Conservation (phyloP, 768 basidiomycete species). For the Suillus placidus region DNA sequence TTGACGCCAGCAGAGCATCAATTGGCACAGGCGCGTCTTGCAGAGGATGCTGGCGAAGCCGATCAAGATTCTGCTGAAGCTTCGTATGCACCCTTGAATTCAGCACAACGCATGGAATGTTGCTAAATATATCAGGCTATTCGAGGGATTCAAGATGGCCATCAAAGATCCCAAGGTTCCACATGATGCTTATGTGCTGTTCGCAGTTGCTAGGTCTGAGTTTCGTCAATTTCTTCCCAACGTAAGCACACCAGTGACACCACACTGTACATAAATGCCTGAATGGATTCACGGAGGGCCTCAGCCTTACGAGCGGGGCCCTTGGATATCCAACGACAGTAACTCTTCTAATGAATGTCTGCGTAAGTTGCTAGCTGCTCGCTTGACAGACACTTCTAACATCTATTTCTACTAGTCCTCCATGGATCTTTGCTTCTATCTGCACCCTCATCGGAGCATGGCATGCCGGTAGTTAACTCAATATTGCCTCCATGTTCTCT, state of each 20-base stretch:
- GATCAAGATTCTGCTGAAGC: constrained; percentile 60
- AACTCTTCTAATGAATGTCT: constrained; percentile 55
- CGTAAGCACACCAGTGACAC: constrained; percentile 41
- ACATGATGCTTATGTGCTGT: constrained; percentile 52
- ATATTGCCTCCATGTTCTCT: background rate
- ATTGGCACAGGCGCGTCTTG: constrained; percentile 66
- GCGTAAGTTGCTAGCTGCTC: constrained; percentile 44
- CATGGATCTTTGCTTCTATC: constrained; percentile 58
- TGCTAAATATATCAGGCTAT: constrained; percentile 16
- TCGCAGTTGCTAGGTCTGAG: constrained; percentile 59
- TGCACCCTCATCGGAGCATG: constrained; percentile 56
- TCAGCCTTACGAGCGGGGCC: constrained; percentile 58
- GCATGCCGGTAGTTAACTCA: constrained; percentile 46
- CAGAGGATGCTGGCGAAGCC: constrained; percentile 70
- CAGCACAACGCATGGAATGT: background rate
- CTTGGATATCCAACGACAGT: constrained; percentile 64
- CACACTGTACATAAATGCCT: background rate
- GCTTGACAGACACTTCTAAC: background rate
- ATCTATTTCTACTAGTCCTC: constrained; percentile 49
- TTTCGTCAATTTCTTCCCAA: constrained; percentile 64
- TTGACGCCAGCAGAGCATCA: constrained; percentile 49
- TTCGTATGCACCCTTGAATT: constrained; percentile 47
- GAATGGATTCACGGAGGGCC: background rate
- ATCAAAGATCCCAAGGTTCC: constrained; percentile 57
- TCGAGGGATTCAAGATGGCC: constrained; percentile 47